Evolutionary conservation across 1,139 yeast genomes (phyloP), one percentile per base, ranked within the genome.

Genomic region (Taiozyma sp.): DNA sequence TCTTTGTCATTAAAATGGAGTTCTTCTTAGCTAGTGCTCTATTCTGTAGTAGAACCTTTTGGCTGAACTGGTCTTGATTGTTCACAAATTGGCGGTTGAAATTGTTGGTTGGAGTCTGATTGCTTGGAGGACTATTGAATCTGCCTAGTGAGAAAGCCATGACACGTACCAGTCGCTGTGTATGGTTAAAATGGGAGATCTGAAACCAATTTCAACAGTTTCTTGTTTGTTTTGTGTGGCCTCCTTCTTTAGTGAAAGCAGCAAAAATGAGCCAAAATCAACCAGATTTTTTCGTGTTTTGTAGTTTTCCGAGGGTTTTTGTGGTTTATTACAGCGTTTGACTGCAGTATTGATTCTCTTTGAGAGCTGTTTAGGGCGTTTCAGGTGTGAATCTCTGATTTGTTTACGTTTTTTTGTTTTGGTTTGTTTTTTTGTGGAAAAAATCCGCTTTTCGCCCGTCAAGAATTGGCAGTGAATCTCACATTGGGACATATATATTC

Each of bases 1-100:
- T 69, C 53, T 72, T 77, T 37, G 73, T 61, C 68, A 75, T 68
- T 62, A 83, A 67, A 24, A 73, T 63, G 8, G 82, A 74, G 62
- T 82, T 83, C 50, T 76, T 77, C 56, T 74, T 76, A 1, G 86
- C 85, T 41, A 84, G 65, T 21, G 77, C 73, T 53, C 71, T 71
- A 63, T 83, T 83, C 60, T 83, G 84, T 11, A 60, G 56, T 24
- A 68, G 56, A 51, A 71, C 70, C 47, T 68, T 68, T n/a, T 52
- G 51, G 35, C 64, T 57, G 16, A 53, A 48, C 16, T 54, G 55
- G 22, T 51, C 53, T 13, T 47, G 49, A 8, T 50, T n/a, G 24
- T 30, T 46, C 7, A 43, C 45, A 26, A 49, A 48, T 35, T 49
- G 54, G 6, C 46, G 53, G 21, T 24, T 47, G 40, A 44, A 47